Percentiles rank a stretch among this genome's conserved stretches.
phyloP scores from a whole-genome alignment of 345 rosid genomes.

The Brassica carinata region DNA sequence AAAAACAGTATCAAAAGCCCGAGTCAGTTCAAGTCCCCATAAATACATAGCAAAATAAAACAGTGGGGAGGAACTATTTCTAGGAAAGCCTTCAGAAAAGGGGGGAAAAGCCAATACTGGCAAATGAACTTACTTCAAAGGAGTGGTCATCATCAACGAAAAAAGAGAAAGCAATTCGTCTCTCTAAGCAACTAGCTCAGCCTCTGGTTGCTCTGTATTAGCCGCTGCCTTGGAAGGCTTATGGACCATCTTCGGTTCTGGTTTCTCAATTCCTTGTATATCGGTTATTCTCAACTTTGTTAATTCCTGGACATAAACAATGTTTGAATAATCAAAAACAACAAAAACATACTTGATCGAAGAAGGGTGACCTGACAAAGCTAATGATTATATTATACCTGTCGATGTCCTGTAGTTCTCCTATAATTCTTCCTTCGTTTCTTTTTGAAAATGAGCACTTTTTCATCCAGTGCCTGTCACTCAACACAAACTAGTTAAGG shows the following conservation, averaged over 20 bases:
- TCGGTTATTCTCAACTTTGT: conserved; percentile 91
- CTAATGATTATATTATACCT: conserved; percentile 43
- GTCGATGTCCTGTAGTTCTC: conserved; percentile 89
- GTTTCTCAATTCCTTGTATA: conserved; percentile 86
- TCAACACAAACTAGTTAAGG: conserved; percentile 13
- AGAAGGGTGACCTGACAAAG: background rate
- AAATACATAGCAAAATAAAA: conserved; percentile 16
- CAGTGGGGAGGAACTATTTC: background rate
- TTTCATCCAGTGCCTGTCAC: conserved; percentile 86
- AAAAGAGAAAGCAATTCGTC: background rate
- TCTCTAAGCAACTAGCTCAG: conserved; percentile 57
- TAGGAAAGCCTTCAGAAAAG: too few relatives aligned
- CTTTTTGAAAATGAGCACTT: conserved; percentile 92
- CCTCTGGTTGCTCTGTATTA: conserved; percentile 53
- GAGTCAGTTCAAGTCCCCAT: conserved; percentile 14
- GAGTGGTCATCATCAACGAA: background rate
- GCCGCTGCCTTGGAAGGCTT: conserved; percentile 43
- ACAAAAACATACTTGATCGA: background rate
- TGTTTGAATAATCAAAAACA: background rate
- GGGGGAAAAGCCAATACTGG: too few relatives aligned
- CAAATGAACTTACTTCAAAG: conserved; percentile 6
- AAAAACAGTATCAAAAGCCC: conserved; percentile 14
- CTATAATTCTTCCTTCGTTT: conserved; percentile 90
- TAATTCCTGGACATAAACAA: conserved; percentile 60
- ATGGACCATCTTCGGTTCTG: conserved; percentile 42